These are phyloP conservation scores for Geum urbanum DNA, from an alignment of 306 rosid species.

Conservation along the genomic window DNA sequence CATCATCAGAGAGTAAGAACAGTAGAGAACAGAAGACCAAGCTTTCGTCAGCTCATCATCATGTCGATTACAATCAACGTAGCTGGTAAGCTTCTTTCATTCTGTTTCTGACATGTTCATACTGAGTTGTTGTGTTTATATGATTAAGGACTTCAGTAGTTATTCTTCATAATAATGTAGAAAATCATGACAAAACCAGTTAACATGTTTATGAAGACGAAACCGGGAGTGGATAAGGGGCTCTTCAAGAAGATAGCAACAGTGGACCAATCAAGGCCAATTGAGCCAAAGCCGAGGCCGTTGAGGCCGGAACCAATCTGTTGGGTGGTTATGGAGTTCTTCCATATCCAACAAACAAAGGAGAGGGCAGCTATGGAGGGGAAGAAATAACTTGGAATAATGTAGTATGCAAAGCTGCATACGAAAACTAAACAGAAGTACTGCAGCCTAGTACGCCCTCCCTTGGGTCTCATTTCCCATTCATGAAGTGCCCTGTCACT, in stretches of 20 bases:
- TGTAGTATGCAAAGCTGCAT: slow-evolving; percentile 39
- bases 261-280: slow-evolving; percentile 37
- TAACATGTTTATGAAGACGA: slow-evolving; percentile 26
- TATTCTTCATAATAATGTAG: too few species aligned
- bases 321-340: slow-evolving; percentile 29
- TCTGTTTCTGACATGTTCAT: too few species aligned
- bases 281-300: slow-evolving; percentile 43
- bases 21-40: too few species aligned
- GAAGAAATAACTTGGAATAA: slow-evolving; percentile 32
- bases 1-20: too few species aligned
- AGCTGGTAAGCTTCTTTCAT: too few species aligned
- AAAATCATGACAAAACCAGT: slow-evolving; percentile 27
- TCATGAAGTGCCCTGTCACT: slow-evolving; percentile 41
- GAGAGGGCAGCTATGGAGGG: slow-evolving; percentile 31
- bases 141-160: too few species aligned
- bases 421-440: slow-evolving; percentile 25
- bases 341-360: slow-evolving; percentile 28
- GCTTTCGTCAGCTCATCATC: too few species aligned
- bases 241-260: slow-evolving; percentile 30
- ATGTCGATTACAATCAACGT: too few species aligned
- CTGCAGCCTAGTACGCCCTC: slow-evolving; percentile 38
- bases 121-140: too few species aligned
- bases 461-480: slow-evolving; percentile 33
- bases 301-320: slow-evolving; percentile 35
- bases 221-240: slow-evolving; percentile 36